Conservation (phyloP, 2,329 filamentous ascomycete species). For the Tolypocladium inflatum region DNA sequence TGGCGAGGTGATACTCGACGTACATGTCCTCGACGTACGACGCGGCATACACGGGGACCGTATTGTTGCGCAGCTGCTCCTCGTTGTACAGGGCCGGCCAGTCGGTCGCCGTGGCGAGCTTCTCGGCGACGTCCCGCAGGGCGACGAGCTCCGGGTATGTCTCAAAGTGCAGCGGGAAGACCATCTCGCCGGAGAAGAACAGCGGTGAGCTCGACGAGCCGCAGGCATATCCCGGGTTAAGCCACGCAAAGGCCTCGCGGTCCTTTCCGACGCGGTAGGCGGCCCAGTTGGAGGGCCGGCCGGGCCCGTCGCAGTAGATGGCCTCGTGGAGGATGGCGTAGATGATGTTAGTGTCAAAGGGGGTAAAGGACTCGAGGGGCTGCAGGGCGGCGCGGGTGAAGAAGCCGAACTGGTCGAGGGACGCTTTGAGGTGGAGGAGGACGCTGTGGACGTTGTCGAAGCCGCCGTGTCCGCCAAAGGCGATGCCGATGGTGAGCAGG, state of each 20-base stretch:
- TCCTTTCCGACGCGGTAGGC: slow-evolving; percentile 52
- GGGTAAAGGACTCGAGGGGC: slow-evolving; percentile 55
- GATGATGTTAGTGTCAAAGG: slow-evolving; percentile 68
- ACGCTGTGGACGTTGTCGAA: slow-evolving; percentile 66
- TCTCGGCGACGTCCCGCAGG: slow-evolving; percentile 58
- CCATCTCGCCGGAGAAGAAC: slow-evolving; percentile 87
- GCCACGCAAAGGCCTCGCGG: slow-evolving; percentile 41
- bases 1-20: slow-evolving; percentile 67
- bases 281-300: slow-evolving; percentile 62
- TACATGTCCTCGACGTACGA: slow-evolving; percentile 88
- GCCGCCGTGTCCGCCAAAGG: slow-evolving; percentile 71
- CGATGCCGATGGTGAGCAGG: slow-evolving; percentile 68
- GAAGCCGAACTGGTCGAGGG: slow-evolving; percentile 67
- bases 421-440: slow-evolving; percentile 59
- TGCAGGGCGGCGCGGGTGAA: slow-evolving; percentile 63
- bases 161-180: slow-evolving; percentile 78
- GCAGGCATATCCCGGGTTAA: slow-evolving; percentile 24
- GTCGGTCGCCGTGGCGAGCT: slow-evolving; percentile 55
- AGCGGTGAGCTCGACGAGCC: slow-evolving; percentile 35
- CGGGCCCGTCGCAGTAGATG: slow-evolving; percentile 67
- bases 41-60: slow-evolving; percentile 78
- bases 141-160: slow-evolving; percentile 66
- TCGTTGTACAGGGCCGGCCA: slow-evolving; percentile 75
- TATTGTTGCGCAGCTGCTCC: slow-evolving; percentile 62
- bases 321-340: slow-evolving; percentile 85